Evolutionary conservation across 2,329 filamentous ascomycete species (phyloP).

Genomic region (Lachnellula willkommii): DNA sequence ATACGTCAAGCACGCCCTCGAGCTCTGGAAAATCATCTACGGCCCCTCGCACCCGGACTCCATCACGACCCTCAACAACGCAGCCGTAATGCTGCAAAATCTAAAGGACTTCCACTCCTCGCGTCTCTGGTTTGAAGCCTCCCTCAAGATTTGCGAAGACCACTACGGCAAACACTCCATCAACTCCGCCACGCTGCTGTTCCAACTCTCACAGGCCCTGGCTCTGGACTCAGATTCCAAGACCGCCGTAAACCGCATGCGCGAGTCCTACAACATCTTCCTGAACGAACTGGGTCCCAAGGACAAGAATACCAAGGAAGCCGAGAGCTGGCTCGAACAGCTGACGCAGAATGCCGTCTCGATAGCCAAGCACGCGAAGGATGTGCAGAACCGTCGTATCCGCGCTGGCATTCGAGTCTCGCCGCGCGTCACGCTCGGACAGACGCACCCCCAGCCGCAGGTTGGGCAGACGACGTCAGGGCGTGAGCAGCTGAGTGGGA

Average conservation of each 20-base stretch:
- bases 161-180: conserved; percentile 86
- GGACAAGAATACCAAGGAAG: conserved; percentile 97
- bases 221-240: conserved; percentile 95
- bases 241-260: conserved; percentile 86
- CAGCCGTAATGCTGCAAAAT: conserved; percentile 95
- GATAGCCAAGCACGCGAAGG: conserved; percentile 90
- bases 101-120: conserved; percentile 94
- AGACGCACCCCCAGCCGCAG: conserved; percentile 56
- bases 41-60: conserved; percentile 91
- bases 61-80: conserved; percentile 98
- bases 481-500: conserved; percentile 24
- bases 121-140: conserved; percentile 93
- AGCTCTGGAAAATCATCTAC: conserved; percentile 96
- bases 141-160: conserved; percentile 79
- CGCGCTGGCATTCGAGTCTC: conserved; percentile 66
- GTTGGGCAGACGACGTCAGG: conserved; percentile 49
- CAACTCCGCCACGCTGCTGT: conserved; percentile 89
- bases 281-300: conserved; percentile 76
- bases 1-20: conserved; percentile 87
- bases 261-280: conserved; percentile 96
- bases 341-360: conserved; percentile 92
- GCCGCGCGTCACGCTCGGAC: conserved; percentile 49
- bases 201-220: conserved; percentile 93
- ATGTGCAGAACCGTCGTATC: conserved; percentile 69
- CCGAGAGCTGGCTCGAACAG: conserved; percentile 93